Percentiles rank a stretch among this genome's conserved stretches.
Conservation (phyloP, 768 basidiomycete species). For the Panus rudis region DNA sequence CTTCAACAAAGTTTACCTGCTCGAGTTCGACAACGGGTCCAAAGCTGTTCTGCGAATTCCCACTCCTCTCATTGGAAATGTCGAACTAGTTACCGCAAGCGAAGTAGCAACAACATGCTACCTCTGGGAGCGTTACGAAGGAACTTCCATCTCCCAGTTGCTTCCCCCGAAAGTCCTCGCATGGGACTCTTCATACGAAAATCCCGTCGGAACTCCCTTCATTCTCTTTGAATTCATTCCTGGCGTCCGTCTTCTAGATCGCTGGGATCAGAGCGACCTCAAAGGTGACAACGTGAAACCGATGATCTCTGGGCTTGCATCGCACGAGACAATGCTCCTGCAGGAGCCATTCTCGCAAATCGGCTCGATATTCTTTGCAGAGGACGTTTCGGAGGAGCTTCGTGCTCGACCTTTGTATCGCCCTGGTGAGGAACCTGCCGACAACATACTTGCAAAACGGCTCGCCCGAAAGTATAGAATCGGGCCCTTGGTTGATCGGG, state of each 20-base stretch:
- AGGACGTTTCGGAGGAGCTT: conserved; percentile 9
- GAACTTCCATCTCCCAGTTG: conserved; percentile 29
- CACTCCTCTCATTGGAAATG: too few species aligned
- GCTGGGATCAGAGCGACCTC: too few species aligned
- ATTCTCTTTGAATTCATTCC: conserved; percentile 37
- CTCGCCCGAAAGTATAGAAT: neutral
- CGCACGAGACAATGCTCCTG: too few species aligned
- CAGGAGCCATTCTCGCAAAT: conserved; percentile 17
- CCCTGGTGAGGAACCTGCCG: neutral
- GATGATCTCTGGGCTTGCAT: too few species aligned
- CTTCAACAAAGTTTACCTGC: conserved; percentile 24
- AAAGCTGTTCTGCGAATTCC: conserved; percentile 37
- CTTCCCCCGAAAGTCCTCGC: conserved; percentile 36
- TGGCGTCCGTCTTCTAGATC: conserved; percentile 3
- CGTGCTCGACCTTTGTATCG: conserved; percentile 8
- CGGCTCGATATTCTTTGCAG: conserved; percentile 13
- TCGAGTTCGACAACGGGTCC: conserved; percentile 30
- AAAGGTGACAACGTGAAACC: neutral
- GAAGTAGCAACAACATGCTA: conserved; percentile 41
- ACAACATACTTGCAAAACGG: too few species aligned
- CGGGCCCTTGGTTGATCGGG: neutral
- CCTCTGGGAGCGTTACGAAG: too few species aligned
- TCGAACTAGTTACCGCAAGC: conserved; percentile 38
- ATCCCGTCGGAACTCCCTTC: conserved; percentile 35
- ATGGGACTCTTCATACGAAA: conserved; percentile 25